These are phyloP conservation scores for Nicotiana undulata DNA, from an alignment of 257 asterid species.

Conservation along the genomic window DNA sequence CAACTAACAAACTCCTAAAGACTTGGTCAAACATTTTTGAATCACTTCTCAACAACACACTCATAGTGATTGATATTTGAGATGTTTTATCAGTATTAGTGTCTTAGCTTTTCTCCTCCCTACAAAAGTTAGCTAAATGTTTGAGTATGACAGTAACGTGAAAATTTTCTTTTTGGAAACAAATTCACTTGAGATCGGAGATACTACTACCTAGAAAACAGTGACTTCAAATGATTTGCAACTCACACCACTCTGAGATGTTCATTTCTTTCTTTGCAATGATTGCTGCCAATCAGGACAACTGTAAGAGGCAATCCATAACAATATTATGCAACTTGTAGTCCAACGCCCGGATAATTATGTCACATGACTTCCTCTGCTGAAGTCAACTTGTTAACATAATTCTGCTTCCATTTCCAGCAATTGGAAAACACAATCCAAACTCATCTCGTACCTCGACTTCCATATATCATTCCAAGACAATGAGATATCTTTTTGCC, in stretches of 20 bases:
- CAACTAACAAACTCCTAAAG: too few relatives aligned
- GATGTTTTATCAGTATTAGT: too few relatives aligned
- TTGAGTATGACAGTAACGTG: not conserved
- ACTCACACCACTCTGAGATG: not conserved
- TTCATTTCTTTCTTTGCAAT: not conserved
- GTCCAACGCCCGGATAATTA: not conserved
- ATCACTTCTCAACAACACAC: not conserved
- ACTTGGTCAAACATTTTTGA: too few relatives aligned
- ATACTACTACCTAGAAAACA: too few relatives aligned
- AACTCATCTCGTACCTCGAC: not conserved
- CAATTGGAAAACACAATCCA: not conserved
- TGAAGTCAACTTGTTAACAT: not conserved
- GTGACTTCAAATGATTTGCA: not conserved
- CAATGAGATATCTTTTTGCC: not conserved
- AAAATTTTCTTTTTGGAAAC: not conserved
- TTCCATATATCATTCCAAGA: not conserved
- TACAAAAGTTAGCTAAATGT: too few relatives aligned
- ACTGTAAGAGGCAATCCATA: not conserved
- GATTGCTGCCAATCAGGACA: not conserved
- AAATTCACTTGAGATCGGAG: too few relatives aligned
- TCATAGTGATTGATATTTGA: not conserved
- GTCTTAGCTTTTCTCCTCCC: too few relatives aligned
- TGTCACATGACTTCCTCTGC: not conserved
- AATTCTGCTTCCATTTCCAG: conserved; percentile 1
- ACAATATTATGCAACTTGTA: not conserved